Conservation (phyloP, 495 filamentous ascomycete genomes). For the Trichoderma erinaceum region DNA sequence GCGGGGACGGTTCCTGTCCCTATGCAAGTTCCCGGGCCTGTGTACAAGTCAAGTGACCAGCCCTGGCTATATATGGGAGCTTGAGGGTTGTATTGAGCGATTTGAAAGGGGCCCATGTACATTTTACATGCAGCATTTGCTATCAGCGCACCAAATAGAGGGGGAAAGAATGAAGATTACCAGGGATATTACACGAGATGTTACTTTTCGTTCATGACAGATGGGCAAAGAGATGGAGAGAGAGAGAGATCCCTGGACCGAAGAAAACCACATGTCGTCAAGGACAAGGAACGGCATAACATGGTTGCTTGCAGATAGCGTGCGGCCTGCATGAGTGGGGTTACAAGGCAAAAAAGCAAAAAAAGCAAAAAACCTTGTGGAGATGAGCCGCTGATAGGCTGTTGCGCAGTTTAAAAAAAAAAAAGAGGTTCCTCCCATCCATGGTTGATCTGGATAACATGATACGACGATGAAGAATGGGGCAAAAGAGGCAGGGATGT, state of each 20-base stretch:
- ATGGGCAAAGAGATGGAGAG: neutral
- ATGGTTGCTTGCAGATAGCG: slow-evolving; percentile 13
- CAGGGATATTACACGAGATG: neutral
- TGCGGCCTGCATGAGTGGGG: slow-evolving; percentile 11
- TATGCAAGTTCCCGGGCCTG: slow-evolving; percentile 25
- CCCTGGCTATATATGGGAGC: slow-evolving; percentile 29
- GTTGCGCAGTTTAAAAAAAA: no score
- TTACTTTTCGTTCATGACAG: neutral
- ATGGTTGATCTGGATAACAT: slow-evolving; percentile 6
- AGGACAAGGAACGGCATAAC: neutral
- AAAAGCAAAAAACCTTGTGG: neutral
- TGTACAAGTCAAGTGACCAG: slow-evolving; percentile 24
- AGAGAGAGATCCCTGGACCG: neutral
- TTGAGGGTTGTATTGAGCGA: slow-evolving; percentile 16
- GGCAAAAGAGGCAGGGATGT: slow-evolving; percentile 3
- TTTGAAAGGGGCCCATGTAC: neutral
- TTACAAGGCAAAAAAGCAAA: neutral
- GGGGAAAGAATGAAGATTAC: neutral
- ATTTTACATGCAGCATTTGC: neutral
- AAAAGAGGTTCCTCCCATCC: no score
- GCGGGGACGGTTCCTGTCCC: slow-evolving; percentile 15
- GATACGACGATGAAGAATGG: neutral
- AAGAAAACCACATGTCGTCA: neutral
- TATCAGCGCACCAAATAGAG: no score
- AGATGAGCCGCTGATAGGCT: slow-evolving; percentile 1